These are phyloP conservation scores for Penicilliopsis zonata DNA, from an alignment of 495 filamentous ascomycete genomes.

Conservation along the genomic window DNA sequence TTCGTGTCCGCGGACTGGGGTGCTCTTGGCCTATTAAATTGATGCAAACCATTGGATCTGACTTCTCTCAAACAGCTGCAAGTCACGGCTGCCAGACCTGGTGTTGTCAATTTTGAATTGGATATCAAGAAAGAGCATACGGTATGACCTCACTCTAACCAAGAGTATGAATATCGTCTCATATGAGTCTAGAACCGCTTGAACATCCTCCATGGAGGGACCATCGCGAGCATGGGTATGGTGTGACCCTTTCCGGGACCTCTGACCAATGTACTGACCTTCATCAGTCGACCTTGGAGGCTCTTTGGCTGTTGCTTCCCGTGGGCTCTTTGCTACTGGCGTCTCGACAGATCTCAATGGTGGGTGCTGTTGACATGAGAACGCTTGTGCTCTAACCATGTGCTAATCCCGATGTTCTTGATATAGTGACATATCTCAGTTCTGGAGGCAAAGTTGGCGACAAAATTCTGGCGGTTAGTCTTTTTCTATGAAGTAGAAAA, in stretches of 20 bases:
- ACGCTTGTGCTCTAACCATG: neutral
- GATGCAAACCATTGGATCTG: slow-evolving; percentile 6
- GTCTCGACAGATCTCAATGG: slow-evolving; percentile 89
- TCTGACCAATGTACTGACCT: slow-evolving; percentile 4
- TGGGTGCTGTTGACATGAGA: slow-evolving; percentile 17
- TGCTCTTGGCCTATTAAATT: slow-evolving; percentile 1
- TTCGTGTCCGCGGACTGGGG: too few species aligned
- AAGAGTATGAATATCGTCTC: neutral
- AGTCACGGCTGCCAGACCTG: slow-evolving; percentile 63
- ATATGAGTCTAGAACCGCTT: slow-evolving; percentile 59
- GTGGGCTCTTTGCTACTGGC: slow-evolving; percentile 76
- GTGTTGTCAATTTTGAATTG: slow-evolving; percentile 77
- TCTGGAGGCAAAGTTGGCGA: slow-evolving; percentile 78
- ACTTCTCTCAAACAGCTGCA: too few species aligned
- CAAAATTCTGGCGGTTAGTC: slow-evolving; percentile 45
- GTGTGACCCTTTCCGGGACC: neutral
- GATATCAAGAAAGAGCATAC: slow-evolving; percentile 82
- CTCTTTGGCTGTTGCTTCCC: slow-evolving; percentile 84
- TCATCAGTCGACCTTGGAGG: slow-evolving; percentile 75
- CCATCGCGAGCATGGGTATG: slow-evolving; percentile 81
- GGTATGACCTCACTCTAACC: slow-evolving; percentile 29
- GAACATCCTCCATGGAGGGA: slow-evolving; percentile 84
- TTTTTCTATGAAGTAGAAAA: neutral
- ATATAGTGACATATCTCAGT: slow-evolving; percentile 75
- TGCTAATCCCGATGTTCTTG: neutral